Evolutionary conservation across 2,329 filamentous ascomycete species (phyloP).

Genomic region (Paecilomyces niveus): DNA sequence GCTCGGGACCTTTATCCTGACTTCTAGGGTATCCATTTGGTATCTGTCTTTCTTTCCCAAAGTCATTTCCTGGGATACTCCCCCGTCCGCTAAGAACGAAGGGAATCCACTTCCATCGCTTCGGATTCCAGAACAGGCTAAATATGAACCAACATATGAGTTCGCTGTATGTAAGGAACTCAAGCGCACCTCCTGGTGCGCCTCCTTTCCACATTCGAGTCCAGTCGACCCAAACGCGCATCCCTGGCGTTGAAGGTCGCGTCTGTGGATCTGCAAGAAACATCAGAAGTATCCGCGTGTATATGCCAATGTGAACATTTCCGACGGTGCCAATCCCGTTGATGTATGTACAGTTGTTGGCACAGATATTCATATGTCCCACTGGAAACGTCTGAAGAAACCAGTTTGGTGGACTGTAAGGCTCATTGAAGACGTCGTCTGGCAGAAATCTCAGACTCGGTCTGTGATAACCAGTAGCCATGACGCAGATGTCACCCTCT

Average conservation of each 20-base stretch:
- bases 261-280: background rate
- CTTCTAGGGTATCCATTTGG: background rate
- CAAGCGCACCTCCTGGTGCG: background rate
- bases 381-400: background rate
- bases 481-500: conserved; percentile 67
- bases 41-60: background rate
- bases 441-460: conserved; percentile 69
- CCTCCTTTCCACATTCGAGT: background rate
- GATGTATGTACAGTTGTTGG: background rate
- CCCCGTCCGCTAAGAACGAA: background rate
- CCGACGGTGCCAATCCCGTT: background rate
- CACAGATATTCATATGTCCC: background rate
- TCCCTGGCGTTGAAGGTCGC: background rate
- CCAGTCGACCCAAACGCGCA: background rate
- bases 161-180: background rate
- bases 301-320: background rate
- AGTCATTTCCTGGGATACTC: background rate
- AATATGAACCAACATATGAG: background rate
- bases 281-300: background rate
- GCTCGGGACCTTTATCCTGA: background rate
- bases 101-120: background rate
- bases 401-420: conserved; percentile 77
- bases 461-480: conserved; percentile 76
- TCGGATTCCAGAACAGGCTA: background rate
- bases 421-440: conserved; percentile 61